Evolutionary conservation across 305 asterid genomes (phyloP).

Genomic region (Euphrasia arctica): DNA sequence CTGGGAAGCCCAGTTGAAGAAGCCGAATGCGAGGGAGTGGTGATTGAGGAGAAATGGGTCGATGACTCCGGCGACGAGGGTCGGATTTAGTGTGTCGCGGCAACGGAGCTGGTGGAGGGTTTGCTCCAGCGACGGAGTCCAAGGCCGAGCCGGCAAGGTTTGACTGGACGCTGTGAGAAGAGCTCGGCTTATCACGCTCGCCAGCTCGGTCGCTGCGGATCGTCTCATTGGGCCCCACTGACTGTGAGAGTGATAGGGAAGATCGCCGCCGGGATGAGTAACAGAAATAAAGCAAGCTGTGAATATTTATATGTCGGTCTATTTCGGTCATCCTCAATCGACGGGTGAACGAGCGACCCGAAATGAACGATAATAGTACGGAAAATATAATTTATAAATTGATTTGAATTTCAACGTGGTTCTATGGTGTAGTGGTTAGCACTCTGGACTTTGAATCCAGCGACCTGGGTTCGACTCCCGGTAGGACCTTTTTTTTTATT

Average conservation of each 20-base stretch:
- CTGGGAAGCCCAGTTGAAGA: constrained; percentile 97
- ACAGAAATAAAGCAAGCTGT: no score
- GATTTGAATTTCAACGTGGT: constrained; percentile 30
- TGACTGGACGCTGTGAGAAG: constrained; percentile 47
- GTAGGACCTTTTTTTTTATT: constrained; percentile 77
- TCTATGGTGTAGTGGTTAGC: constrained; percentile 99
- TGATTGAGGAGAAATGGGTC: constrained; percentile 81
- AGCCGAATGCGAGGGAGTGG: constrained; percentile 75
- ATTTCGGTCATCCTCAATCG: no score
- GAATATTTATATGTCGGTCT: no score
- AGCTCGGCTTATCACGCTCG: constrained; percentile 58
- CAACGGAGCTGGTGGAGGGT: constrained; percentile 66
- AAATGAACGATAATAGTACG: no score
- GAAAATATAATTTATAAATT: no score
- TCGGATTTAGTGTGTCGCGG: constrained; percentile 64
- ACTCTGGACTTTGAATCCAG: constrained; percentile 99
- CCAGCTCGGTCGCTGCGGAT: constrained; percentile 46
- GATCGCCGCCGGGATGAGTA: no score
- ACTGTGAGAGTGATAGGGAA: neutral
- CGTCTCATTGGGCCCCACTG: constrained; percentile 36
- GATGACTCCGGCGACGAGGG: constrained; percentile 69
- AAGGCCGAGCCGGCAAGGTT: constrained; percentile 35
- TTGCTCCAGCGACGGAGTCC: constrained; percentile 81
- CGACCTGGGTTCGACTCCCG: constrained; percentile 99
- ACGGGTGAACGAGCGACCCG: no score